Percentiles rank a stretch among this genome's conserved stretches.
Conservation (phyloP, 1,139 yeast species). For the Spathaspora sp. region DNA sequence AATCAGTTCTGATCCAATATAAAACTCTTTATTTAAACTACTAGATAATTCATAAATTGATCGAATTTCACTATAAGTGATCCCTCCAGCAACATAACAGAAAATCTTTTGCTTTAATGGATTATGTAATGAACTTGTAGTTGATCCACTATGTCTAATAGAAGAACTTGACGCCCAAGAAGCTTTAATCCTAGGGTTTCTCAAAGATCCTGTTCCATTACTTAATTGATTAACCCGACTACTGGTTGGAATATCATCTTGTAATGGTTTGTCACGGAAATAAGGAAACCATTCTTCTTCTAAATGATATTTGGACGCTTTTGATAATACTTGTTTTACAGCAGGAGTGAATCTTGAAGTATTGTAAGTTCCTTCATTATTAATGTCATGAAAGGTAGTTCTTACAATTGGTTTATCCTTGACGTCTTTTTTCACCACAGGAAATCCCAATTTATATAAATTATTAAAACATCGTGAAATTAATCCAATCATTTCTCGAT, state of each 20-base stretch:
- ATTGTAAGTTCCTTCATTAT: slow-evolving; percentile 64
- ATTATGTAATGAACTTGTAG: slow-evolving; percentile 17
- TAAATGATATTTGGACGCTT: slow-evolving; percentile 46
- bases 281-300: slow-evolving; percentile 69
- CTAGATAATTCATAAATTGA: slow-evolving; percentile 71
- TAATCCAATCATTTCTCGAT: slow-evolving; percentile 52
- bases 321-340: slow-evolving; percentile 55
- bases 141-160: slow-evolving; percentile 4
- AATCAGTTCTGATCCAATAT: slow-evolving; percentile 80
- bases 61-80: slow-evolving; percentile 79
- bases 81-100: slow-evolving; percentile 86
- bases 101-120: slow-evolving; percentile 65
- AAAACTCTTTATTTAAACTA: slow-evolving; percentile 66
- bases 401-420: slow-evolving; percentile 39
- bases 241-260: slow-evolving; percentile 47
- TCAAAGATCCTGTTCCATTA: slow-evolving; percentile 37
- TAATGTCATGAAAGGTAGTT: slow-evolving; percentile 62
- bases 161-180: slow-evolving; percentile 69
- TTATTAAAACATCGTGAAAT: slow-evolving; percentile 57
- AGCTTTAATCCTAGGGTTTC: slow-evolving; percentile 77
- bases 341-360: slow-evolving; percentile 81
- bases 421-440: slow-evolving; percentile 53
- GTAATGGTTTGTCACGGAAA: slow-evolving; percentile 71
- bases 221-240: slow-evolving; percentile 14
- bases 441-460: slow-evolving; percentile 65